A percentile compares a stretch with the other conserved stretches of the same genome.
These are phyloP conservation scores for Penicillium brevicompactum DNA, from an alignment of 2,329 filamentous ascomycete genomes.

Conservation along the genomic window DNA sequence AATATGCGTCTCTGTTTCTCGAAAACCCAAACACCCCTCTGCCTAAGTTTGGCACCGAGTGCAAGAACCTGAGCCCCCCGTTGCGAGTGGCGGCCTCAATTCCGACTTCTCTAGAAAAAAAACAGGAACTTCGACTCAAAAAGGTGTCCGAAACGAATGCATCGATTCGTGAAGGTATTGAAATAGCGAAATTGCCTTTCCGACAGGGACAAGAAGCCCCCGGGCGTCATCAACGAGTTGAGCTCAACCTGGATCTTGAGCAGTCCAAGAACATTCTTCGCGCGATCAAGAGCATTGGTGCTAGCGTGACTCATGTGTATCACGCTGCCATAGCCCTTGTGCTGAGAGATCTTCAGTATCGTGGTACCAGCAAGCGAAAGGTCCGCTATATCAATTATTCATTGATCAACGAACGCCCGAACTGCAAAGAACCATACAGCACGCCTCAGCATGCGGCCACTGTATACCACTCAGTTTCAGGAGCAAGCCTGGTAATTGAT, in stretches of 20 bases:
- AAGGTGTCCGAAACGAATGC: conserved; percentile 14
- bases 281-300: conserved; percentile 11
- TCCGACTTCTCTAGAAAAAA: conserved; percentile 2
- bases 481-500: conserved; percentile 22
- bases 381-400: conserved; percentile 29
- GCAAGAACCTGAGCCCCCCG: conserved; percentile 24
- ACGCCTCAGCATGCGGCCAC: conserved; percentile 19
- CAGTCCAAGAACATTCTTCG: conserved; percentile 15
- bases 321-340: conserved; percentile 25
- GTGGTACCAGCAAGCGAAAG: conserved; percentile 4
- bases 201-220: conserved; percentile 7
- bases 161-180: conserved; percentile 11
- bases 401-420: conserved; percentile 25
- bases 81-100: conserved; percentile 24
- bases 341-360: conserved; percentile 20
- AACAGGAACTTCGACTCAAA: conserved; percentile 10
- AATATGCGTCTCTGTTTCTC: conserved; percentile 14
- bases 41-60: conserved; percentile 22
- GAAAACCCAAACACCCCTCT: conserved; percentile 6
- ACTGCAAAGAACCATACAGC: conserved; percentile 23
- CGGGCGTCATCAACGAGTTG: conserved; percentile 24
- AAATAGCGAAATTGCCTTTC: conserved; percentile 24
- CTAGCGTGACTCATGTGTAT: conserved; percentile 29
- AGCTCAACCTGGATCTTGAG: conserved; percentile 15
- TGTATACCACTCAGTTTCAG: conserved; percentile 30